Evolutionary conservation across 2,329 filamentous ascomycete genomes (phyloP), one percentile per base, ranked within the genome.

Genomic region (Mycosphaerella sp.): DNA sequence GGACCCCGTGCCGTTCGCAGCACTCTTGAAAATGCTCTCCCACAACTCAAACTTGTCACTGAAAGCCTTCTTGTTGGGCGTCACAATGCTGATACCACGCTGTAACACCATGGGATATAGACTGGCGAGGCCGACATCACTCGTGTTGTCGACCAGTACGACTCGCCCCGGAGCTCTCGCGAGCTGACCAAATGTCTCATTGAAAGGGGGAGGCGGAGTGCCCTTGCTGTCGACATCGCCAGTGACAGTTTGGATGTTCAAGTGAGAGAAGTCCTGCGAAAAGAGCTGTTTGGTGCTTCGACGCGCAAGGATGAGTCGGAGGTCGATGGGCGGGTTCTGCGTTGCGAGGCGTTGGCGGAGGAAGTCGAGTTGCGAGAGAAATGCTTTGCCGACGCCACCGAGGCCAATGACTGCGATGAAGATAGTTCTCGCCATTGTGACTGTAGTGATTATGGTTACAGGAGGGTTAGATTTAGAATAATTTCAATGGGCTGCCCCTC

Each of bases 51-150:
- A 83, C 41, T 81, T 82, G 52, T 86, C 84, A 0, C 89, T 94
- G 73, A 98, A 98, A 12, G 87, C 91, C 73, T 98, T 98, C 77
- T 98, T 98, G 78, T 97, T 98, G 39, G 93, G 90, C 0, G 93
- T 98, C 25, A 97, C 88, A 62, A 98, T 82, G 70, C 83, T 91
- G 70, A 98, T 84, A 10, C 90, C 91, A 57, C 82, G 81, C 64
- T 80, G 79, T 55, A 98, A 75, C 70, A 95, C 87, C 41, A 79
- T 70, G 1, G 93, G 90, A 71, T 98, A 98, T 27, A 80, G 73
- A 55, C 87, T 80, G 43, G 91, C 93, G 27, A 98, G 79, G 58
- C 86, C 84, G 63, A 91, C 85, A 61, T 88, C 90, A 71, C 87
- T 94, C 46, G 93, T 98, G 75, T 97, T 97, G 78, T 98, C 93